Base-by-base conservation (phyloP, 306 rosid species). In the Alnus glutinosa region DNA sequence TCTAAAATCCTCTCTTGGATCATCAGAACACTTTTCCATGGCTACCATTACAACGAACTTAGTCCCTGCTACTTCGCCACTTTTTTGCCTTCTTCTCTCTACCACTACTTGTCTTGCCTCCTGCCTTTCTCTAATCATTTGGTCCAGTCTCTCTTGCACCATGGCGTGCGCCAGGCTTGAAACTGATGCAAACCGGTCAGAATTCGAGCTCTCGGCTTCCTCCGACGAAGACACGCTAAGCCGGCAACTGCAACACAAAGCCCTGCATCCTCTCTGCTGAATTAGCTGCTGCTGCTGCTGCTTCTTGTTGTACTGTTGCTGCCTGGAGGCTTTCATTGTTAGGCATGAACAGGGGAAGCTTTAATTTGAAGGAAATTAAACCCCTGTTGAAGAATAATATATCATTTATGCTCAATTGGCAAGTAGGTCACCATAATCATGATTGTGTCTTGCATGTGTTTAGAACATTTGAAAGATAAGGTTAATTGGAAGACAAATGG, bases 61-160 rank as follows among this genome's bases (percentile, higher is more conserved):
- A 4, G 92, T 89, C 19, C 83, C 28, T 0, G 28, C 28, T 23
- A 23, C 91, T 71, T 85, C 88, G 44, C 83, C 76, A 55, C 62
- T 12, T 55, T 85, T 84, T 4, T 82, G 88, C 86, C 84, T 85
- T 55, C 88, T 81, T 75, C 92, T 89, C 80, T 87, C 89, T 39
- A 39, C 44, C 52, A 23, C 28, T 23, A 61, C 75, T 19, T 72
- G 61, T 71, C 80, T 89, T 12, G 75, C 71, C 83, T 93, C 90
- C 52, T 77, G 63, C 68, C 82, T 87, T 58, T 92, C 92, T 85
- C 87, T 87, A n/a, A 95, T 93, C 86, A 93, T 85, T 72, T 92
- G 97, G 55, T 91, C 96, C 23, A 95, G 90, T 75, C 93, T 88
- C 82, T 93, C 99, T 81, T 92, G 99, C 70, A 93, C 98, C 99